Percentiles rank a stretch among this genome's conserved stretches.
Conservation (phyloP, 1,139 yeast species). For the Trichomonascaceae sp. region DNA sequence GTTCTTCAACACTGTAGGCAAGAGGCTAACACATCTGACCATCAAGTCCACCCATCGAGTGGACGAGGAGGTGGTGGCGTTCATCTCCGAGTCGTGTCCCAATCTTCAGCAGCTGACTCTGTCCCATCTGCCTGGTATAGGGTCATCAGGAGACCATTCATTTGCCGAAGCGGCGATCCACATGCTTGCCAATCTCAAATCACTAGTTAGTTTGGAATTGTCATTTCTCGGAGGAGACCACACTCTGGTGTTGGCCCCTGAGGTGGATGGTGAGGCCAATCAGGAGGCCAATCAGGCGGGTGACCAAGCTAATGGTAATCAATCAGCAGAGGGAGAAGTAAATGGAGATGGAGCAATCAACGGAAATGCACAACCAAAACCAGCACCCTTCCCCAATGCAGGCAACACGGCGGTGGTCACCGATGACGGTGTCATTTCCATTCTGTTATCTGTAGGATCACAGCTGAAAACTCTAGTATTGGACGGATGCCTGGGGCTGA, state of each 20-base stretch:
- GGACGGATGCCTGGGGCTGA: constrained; percentile 60
- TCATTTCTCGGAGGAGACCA: constrained; percentile 33
- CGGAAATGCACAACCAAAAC: too few species aligned
- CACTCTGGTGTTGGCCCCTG: constrained; percentile 1
- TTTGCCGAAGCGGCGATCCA: constrained; percentile 45
- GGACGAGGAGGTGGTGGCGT: constrained; percentile 48
- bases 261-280: background rate
- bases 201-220: constrained; percentile 46
- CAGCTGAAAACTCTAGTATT: constrained; percentile 43
- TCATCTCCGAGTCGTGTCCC: constrained; percentile 46
- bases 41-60: constrained; percentile 77
- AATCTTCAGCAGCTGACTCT: constrained; percentile 39
- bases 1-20: constrained; percentile 43
- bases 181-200: constrained; percentile 48
- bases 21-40: constrained; percentile 40
- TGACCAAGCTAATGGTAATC: background rate
- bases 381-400: constrained; percentile 20
- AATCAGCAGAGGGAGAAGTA: too few species aligned
- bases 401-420: constrained; percentile 50
- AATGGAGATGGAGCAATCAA: too few species aligned
- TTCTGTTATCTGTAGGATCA: constrained; percentile 52
- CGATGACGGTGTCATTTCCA: constrained; percentile 58
- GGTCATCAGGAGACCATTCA: background rate
- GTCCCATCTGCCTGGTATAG: constrained; percentile 52
- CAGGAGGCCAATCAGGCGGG: background rate